Evolutionary conservation across 306 rosid species (phyloP).

Genomic region (Vigna radiata): DNA sequence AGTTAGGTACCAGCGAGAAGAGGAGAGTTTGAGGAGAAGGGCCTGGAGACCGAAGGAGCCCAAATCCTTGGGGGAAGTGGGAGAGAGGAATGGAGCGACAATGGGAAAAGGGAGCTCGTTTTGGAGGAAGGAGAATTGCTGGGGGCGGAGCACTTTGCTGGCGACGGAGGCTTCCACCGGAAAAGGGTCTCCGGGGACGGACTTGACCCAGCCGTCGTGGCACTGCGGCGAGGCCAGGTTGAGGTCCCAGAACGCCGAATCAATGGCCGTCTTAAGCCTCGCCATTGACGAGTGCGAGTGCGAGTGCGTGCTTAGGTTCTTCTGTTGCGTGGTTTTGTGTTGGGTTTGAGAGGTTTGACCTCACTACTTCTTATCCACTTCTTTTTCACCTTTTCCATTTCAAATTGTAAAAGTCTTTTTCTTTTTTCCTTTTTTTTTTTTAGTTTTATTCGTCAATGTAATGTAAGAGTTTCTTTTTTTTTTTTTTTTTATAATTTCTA

Average conservation of each 20-base stretch:
- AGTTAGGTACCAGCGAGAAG: slow-evolving; percentile 58
- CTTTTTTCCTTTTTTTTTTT: neutral
- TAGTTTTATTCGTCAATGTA: too few relatives aligned
- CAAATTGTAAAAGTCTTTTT: neutral
- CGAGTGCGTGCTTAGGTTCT: neutral
- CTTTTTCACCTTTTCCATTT: neutral
- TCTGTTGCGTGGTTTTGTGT: neutral
- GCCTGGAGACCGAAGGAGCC: slow-evolving; percentile 80
- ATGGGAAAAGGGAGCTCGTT: slow-evolving; percentile 60
- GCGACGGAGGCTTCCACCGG: slow-evolving; percentile 74
- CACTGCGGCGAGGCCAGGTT: slow-evolving; percentile 71
- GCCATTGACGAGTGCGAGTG: slow-evolving; percentile 58
- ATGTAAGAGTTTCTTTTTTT: too few relatives aligned
- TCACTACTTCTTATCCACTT: slow-evolving; percentile 1
- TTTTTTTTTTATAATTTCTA: too few relatives aligned
- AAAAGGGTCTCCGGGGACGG: slow-evolving; percentile 74
- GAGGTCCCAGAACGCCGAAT: slow-evolving; percentile 79
- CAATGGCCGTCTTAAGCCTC: slow-evolving; percentile 79
- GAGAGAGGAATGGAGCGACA: slow-evolving; percentile 68
- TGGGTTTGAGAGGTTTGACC: slow-evolving; percentile 10
- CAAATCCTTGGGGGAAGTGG: slow-evolving; percentile 60
- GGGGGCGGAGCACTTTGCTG: slow-evolving; percentile 66
- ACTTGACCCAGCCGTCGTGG: slow-evolving; percentile 69
- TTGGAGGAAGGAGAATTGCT: slow-evolving; percentile 62
- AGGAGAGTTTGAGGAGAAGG: slow-evolving; percentile 57